Evolutionary conservation across 495 filamentous ascomycete genomes (phyloP), one percentile per base, ranked within the genome.

Genomic region (Chaetomium cochliodes): DNA sequence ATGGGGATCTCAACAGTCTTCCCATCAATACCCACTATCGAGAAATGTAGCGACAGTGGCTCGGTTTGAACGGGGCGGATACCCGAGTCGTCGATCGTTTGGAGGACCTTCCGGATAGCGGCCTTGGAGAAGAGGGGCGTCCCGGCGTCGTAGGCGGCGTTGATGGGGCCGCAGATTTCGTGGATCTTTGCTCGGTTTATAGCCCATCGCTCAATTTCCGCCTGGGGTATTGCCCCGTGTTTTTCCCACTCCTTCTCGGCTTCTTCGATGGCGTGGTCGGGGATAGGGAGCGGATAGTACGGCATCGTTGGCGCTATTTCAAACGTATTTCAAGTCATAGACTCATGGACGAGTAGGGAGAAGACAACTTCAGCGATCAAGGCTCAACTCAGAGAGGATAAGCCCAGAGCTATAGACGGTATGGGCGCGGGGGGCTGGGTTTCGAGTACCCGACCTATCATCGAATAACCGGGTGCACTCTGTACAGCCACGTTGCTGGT

Each of bases 81-180:
- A 18, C 57, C 44, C 26, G 57, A 8, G 42, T 47, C 57, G 23
- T 60, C 57, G 3, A 60, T 47, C 25, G 49, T 25, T 18, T 9
- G 57, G 8, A 60, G 16, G 42, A 60, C 23, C 26, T 22, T 23
- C 5, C 57, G 7, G 26, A 60, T 60, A 7, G 57, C 57, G 9
- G 41, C 57, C 44, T 47, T 60, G 57, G 42, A 37, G 42, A 60
- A 60, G 23, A 60, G 15, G 5, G 57, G 57, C 44, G 41, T 60
- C 2, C 57, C 57, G 44, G 57, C 49, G 26, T 60, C 26, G 26
- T 60, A 60, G 42, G 37, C 37, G 9, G 57, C 44, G 42, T 50
- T 60, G 41, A 60, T 60, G 8, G 41, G 57, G 23, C 12, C 44
- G 6, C 57, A 60, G 23, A 50, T 22, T 18, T 2, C 57, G 16